Evolutionary conservation across 495 filamentous ascomycete genomes (phyloP).

Genomic region (Thozetella sp.): DNA sequence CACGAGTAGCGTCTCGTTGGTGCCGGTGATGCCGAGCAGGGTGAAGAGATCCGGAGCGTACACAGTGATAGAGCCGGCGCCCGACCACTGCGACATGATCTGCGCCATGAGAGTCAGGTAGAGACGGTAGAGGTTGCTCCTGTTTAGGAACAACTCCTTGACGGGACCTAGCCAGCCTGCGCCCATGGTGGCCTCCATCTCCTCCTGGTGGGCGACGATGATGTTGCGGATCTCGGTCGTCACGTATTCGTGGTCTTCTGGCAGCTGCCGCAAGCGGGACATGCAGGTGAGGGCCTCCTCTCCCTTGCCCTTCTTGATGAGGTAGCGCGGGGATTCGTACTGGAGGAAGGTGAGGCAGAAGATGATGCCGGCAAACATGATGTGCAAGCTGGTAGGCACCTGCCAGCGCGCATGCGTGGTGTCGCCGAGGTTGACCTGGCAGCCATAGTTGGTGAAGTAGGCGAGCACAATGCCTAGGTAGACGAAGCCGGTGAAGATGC

Average conservation of each 20-base stretch:
- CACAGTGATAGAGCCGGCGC: constrained; percentile 66
- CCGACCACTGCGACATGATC: constrained; percentile 70
- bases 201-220: constrained; percentile 45
- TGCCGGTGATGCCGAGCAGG: constrained; percentile 63
- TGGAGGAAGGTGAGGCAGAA: constrained; percentile 65
- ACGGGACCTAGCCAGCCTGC: constrained; percentile 54
- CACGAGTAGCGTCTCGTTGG: constrained; percentile 63
- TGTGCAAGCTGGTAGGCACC: constrained; percentile 68
- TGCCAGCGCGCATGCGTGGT: constrained; percentile 60
- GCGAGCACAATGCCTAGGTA: constrained; percentile 65
- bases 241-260: constrained; percentile 50
- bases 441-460: constrained; percentile 60
- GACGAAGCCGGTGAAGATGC: constrained; percentile 66
- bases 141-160: constrained; percentile 61
- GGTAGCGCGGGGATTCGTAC: constrained; percentile 61
- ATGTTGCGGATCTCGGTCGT: constrained; percentile 50
- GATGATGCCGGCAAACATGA: constrained; percentile 73
- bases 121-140: constrained; percentile 64
- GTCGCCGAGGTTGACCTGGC: constrained; percentile 59
- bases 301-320: constrained; percentile 51
- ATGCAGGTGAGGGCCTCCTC: constrained; percentile 47
- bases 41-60: constrained; percentile 69
- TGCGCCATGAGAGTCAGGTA: constrained; percentile 61
- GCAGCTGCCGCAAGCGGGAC: constrained; percentile 49
- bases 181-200: constrained; percentile 60